Evolutionary conservation across 2,329 filamentous ascomycete species (phyloP), one percentile per base, ranked within the genome.

Genomic region (Trichoderma afroharzianum): DNA sequence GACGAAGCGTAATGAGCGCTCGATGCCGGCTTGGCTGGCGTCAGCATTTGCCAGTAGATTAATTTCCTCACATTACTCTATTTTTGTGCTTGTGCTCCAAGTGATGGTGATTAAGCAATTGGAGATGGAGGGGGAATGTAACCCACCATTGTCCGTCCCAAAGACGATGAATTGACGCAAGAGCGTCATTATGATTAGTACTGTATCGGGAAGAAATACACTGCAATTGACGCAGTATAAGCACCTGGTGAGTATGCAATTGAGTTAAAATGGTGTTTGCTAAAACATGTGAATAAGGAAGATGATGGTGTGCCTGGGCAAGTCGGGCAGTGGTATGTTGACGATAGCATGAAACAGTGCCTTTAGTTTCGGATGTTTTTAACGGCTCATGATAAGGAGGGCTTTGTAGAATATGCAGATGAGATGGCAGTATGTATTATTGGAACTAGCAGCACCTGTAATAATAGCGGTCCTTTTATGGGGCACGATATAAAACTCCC

Each of bases 1-100:
- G 58, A 90, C 75, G 70, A 89, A 81, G 59, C 90, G 87, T 74
- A 92, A 82, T 68, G 85, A 83, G 72, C 89, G 87, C 78, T 92
- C 90, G 1, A 91, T 82, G 5, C 88, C 89, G 64, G 70, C 70
- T 71, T 53, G 63, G 53, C 33, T 26, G 36, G n/a, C 62, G 57
- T 71, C 55, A 71, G 63, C 28, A 53, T 32, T 68, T 32, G 14
- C 21, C 39, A 18, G 61, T 21, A 39, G 24, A n/a, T 36, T 36
- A 50, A 14, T 36, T 33, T 24, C 21, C 33, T 14, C 15, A 47
- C 24, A 6, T 39, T 57, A 4, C 12, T n/a, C 30, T 32, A 55
- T 14, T n/a, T 33, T 50, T 50, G n/a, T 50, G 18, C 8, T 47
- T 43, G 15, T n/a, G 36, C 18, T 43, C 39, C 39, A 43, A 43